phyloP scores from a whole-genome alignment of 768 basidiomycete species.

The Kwoniella mangroviensis region DNA sequence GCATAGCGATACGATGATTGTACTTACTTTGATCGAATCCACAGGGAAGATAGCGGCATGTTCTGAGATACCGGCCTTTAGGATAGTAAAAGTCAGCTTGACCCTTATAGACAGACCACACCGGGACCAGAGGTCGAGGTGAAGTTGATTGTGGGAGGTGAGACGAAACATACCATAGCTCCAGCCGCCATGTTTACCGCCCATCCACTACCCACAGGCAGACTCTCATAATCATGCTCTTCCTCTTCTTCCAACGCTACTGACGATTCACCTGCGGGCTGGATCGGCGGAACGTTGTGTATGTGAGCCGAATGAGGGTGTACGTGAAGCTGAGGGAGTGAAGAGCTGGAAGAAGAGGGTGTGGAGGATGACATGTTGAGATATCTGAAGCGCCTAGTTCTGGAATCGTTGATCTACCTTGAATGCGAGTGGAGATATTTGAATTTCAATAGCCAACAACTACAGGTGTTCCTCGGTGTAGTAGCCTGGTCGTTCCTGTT shows the following conservation, averaged over 20 bases:
- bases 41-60: slow-evolving; percentile 99
- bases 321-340: slow-evolving; percentile 30
- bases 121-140: neutral
- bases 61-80: slow-evolving; percentile 95
- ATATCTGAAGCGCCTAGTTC: neutral
- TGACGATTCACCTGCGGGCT: slow-evolving; percentile 28
- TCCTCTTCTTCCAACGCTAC: slow-evolving; percentile 57
- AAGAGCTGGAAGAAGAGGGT: slow-evolving; percentile 18
- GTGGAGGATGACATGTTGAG: slow-evolving; percentile 25
- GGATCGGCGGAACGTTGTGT: slow-evolving; percentile 9
- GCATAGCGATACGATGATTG: neutral
- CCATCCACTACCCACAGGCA: slow-evolving; percentile 78
- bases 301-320: slow-evolving; percentile 40
- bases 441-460: too few relatives aligned
- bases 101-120: neutral
- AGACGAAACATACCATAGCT: slow-evolving; percentile 72
- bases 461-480: too few relatives aligned
- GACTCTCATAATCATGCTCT: slow-evolving; percentile 69
- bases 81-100: neutral
- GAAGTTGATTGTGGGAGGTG: neutral
- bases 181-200: slow-evolving; percentile 96
- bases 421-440: too few relatives aligned
- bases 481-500: too few relatives aligned
- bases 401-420: too few relatives aligned
- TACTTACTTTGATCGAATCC: slow-evolving; percentile 92